These are phyloP conservation scores for Amaranthus palmeri DNA, from an alignment of 148 eudicot species.

Conservation along the genomic window DNA sequence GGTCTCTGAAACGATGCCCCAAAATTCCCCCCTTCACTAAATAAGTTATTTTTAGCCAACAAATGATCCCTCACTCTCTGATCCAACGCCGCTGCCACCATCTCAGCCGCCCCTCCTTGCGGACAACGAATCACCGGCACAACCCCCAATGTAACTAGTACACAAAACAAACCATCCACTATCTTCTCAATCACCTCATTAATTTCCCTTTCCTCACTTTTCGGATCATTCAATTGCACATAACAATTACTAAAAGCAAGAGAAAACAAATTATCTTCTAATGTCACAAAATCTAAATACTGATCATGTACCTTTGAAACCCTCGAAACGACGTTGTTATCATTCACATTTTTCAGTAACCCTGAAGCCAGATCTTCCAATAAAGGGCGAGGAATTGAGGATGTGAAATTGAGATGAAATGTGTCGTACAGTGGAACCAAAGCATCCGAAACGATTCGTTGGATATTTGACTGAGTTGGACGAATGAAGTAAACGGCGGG, in stretches of 20 bases:
- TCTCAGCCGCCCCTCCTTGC: slow-evolving; percentile 91
- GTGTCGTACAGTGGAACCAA: slow-evolving; percentile 56
- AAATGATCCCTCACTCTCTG: slow-evolving; percentile 88
- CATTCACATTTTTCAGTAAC: slow-evolving; percentile 25
- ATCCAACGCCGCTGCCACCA: slow-evolving; percentile 87
- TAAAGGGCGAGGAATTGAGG: slow-evolving; percentile 64
- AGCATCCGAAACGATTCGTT: slow-evolving; percentile 63
- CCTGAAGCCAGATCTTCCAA: slow-evolving; percentile 84
- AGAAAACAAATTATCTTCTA: slow-evolving; percentile 80
- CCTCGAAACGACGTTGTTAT: slow-evolving; percentile 56
- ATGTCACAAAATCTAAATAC: slow-evolving; percentile 83
- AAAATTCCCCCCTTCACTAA: slow-evolving; percentile 73
- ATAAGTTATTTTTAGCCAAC: slow-evolving; percentile 80
- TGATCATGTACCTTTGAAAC: slow-evolving; percentile 87
- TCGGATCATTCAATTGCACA: slow-evolving; percentile 84
- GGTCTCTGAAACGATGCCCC: slow-evolving; percentile 81
- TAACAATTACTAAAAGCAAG: slow-evolving; percentile 70
- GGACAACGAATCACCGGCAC: slow-evolving; percentile 90
- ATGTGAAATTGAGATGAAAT: slow-evolving; percentile 83
- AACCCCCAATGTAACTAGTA: slow-evolving; percentile 77
- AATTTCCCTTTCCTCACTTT: slow-evolving; percentile 73
- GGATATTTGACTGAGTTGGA: slow-evolving; percentile 51
- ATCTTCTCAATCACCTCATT: slow-evolving; percentile 70
- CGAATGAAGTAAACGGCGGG: slow-evolving; percentile 88
- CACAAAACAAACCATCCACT: slow-evolving; percentile 83